Conservation (phyloP, 352 stramenopile genomes). For the Pythium myriotylum region DNA sequence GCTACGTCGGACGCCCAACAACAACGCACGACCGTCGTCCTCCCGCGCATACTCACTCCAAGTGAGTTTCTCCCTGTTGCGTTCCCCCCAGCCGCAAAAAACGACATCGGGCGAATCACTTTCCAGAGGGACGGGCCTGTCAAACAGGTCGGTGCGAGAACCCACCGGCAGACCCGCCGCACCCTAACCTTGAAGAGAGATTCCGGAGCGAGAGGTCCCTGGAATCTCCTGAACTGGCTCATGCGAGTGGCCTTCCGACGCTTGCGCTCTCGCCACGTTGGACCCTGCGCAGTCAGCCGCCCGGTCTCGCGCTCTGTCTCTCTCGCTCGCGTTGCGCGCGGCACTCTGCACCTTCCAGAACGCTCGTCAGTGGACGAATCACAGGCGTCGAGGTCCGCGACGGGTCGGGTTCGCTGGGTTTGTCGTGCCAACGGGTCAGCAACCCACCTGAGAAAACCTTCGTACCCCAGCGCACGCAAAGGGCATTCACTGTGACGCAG, state of each 20-base stretch:
- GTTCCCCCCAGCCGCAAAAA: conserved; percentile 29
- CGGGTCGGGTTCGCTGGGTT: conserved; percentile 3
- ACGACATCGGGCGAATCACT: conserved; percentile 9
- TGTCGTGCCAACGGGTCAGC: not conserved
- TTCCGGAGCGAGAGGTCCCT: not conserved
- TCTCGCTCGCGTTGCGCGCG: too few relatives aligned
- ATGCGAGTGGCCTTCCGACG: too few relatives aligned
- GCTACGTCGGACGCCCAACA: conserved; percentile 10
- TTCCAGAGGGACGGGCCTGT: conserved; percentile 10
- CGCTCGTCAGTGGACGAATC: too few relatives aligned
- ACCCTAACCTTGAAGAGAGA: not conserved
- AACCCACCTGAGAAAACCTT: conserved; percentile 5
- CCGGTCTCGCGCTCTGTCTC: too few relatives aligned
- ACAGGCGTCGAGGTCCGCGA: too few relatives aligned
- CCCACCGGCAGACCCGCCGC: too few relatives aligned
- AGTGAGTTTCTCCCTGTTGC: conserved; percentile 24
- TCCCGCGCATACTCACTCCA: conserved; percentile 26
- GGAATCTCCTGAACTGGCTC: too few relatives aligned
- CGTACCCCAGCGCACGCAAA: conserved; percentile 9
- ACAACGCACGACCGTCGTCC: conserved; percentile 8
- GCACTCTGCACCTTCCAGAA: too few relatives aligned
- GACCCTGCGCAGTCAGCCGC: too few relatives aligned
- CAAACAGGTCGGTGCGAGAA: conserved; percentile 14
- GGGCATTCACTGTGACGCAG: conserved; percentile 12
- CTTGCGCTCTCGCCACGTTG: too few relatives aligned